Conservation (phyloP, 345 rosid genomes). For the Pugionium cornutum region DNA sequence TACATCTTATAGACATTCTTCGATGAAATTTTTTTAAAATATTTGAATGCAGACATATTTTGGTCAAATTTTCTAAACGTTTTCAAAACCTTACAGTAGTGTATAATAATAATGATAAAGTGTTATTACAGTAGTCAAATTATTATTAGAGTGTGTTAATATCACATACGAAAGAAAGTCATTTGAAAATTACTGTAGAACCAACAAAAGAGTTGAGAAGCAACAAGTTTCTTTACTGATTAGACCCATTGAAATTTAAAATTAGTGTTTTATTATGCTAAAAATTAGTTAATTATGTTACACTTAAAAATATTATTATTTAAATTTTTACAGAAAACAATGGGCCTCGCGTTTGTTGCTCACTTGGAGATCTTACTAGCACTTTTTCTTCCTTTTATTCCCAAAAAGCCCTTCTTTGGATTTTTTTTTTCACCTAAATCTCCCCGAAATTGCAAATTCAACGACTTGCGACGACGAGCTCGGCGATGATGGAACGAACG, state of each 20-base stretch:
- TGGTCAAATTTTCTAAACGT: not conserved
- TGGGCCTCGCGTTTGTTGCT: slow-evolving; percentile 23
- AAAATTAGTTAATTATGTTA: not conserved
- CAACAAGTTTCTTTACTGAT: too few relatives aligned
- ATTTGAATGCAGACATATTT: slow-evolving; percentile 7
- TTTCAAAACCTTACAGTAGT: slow-evolving; percentile 12
- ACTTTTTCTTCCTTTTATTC: slow-evolving; percentile 8
- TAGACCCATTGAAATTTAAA: too few relatives aligned
- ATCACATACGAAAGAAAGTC: too few relatives aligned
- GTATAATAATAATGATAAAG: too few relatives aligned
- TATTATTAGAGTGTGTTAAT: too few relatives aligned
- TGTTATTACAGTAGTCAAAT: too few relatives aligned
- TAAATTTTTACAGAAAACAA: not conserved
- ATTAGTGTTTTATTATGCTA: too few relatives aligned
- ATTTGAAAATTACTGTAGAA: too few relatives aligned
- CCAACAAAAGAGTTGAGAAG: too few relatives aligned
- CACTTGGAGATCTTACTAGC: slow-evolving; percentile 28
- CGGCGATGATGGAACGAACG: slow-evolving; percentile 77
- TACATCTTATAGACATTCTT: slow-evolving; percentile 37
- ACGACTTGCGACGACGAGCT: slow-evolving; percentile 20
- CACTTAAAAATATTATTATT: too few relatives aligned
- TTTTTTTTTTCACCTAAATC: slow-evolving; percentile 36
- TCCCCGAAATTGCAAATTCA: slow-evolving; percentile 25
- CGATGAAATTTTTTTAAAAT: slow-evolving; percentile 16
- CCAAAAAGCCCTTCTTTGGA: slow-evolving; percentile 18